Conservation (phyloP, 257 asterid genomes). For the Leptodermis oblonga region DNA sequence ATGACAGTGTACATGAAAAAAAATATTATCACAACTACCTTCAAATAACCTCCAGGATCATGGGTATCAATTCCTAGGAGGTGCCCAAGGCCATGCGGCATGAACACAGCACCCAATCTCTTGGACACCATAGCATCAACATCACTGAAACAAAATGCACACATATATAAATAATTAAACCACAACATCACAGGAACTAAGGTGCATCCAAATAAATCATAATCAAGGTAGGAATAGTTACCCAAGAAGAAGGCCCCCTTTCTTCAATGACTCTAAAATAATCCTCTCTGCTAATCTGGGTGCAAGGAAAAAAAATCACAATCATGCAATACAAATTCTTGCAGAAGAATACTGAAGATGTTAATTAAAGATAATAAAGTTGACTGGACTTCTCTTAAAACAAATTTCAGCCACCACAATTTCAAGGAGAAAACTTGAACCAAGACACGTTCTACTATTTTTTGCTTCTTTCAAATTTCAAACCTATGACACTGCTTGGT, state of each 20-base stretch:
- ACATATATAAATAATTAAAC: conserved; percentile 10
- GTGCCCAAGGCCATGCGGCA: conserved; percentile 99
- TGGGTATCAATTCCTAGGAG: conserved; percentile 95
- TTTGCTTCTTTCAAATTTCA: not conserved
- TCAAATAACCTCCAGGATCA: conserved; percentile 91
- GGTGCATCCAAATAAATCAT: conserved; percentile 11
- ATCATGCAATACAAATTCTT: conserved; percentile 8
- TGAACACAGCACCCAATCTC: conserved; percentile 80
- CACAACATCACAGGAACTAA: conserved; percentile 3
- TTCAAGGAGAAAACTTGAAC: not conserved
- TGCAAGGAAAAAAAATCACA: conserved; percentile 17
- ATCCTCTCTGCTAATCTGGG: conserved; percentile 78
- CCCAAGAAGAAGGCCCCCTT: conserved; percentile 74
- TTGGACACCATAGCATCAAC: conserved; percentile 70
- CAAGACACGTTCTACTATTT: not conserved
- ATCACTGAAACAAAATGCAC: conserved; percentile 44
- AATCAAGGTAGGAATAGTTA: conserved; percentile 26
- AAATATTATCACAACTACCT: conserved; percentile 35
- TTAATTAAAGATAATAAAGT: not conserved
- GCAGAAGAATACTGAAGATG: not conserved
- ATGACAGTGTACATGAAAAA: not conserved
- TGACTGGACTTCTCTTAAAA: not conserved
- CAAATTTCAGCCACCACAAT: not conserved
- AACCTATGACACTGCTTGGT: not conserved
- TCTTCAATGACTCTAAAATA: conserved; percentile 63